Evolutionary conservation across 2,329 filamentous ascomycete species (phyloP), one percentile per base, ranked within the genome.

Genomic region (Epichloe hybrida): DNA sequence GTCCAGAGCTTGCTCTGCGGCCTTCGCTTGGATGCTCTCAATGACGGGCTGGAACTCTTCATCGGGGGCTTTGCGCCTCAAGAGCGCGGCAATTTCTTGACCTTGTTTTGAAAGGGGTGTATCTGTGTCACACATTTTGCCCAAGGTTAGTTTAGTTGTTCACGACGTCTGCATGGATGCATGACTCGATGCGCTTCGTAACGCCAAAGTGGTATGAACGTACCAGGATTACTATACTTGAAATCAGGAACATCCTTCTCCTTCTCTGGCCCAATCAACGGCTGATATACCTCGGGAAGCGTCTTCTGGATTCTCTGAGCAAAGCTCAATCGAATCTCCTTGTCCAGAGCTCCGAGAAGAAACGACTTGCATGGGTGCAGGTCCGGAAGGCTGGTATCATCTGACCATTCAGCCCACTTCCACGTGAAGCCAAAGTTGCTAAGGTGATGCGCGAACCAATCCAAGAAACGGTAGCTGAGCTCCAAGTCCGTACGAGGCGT

Each of bases 371-470:
- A 86, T 1, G 93, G 90, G 64, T 95, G 81, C 36, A 93, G 71
- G 53, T 84, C 74, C 0, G 87, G 79, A 27, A 94, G 76, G 42
- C 81, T 76, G 15, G 95, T 81, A 63, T 97, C 89, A 15, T 90
- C 88, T 46, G 86, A 77, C 93, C 93, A 98, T 70, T 98, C 93
- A 15, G 86, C 84, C 93, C 93, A 98, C 69, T 97, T 97, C 93
- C 93, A 98, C 9, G 93, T 93, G 65, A 97, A 98, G 49, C 95
- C 93, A 64, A 98, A 98, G 71, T 98, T 98, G 70, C 90, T 96
- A 57, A 98, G 72, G 71, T 98, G 93, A 66, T 98, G 93, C 17
- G 91, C 80, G 63, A 98, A 98, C 93, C 93, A 98, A 65, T 97
- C 91, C 63, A 95, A 75, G 69, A 97, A 97, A 27, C 93, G 81